Percentiles rank a stretch among this genome's conserved stretches.
Evolutionary conservation across 495 filamentous ascomycete genomes (phyloP).

Genomic region (Trichoderma gamsii): DNA sequence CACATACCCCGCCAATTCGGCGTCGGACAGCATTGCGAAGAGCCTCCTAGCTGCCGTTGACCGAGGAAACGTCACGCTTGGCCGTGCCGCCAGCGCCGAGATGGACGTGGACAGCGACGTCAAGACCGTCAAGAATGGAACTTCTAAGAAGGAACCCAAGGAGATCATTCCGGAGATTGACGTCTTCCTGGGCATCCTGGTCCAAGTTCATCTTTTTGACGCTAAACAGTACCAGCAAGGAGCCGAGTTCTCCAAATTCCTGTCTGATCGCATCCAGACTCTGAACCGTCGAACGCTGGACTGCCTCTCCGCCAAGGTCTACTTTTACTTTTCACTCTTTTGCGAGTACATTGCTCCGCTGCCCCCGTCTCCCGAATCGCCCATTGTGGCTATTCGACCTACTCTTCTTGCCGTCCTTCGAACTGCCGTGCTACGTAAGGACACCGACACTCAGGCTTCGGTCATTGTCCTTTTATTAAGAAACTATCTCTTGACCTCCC

Average conservation of each 20-base stretch:
- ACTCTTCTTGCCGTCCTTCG: constrained; percentile 81
- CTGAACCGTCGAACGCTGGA: constrained; percentile 92
- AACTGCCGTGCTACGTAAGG: constrained; percentile 90
- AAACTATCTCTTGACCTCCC: constrained; percentile 92
- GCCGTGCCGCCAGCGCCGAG: constrained; percentile 46
- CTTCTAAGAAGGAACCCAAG: constrained; percentile 54
- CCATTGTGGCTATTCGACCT: constrained; percentile 78
- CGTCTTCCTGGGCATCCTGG: constrained; percentile 81
- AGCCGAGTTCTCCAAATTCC: constrained; percentile 70
- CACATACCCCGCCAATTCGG: constrained; percentile 54
- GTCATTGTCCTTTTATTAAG: constrained; percentile 91
- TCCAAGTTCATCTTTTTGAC: constrained; percentile 86
- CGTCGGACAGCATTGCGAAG: constrained; percentile 57
- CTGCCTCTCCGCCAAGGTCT: constrained; percentile 86
- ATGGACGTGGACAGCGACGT: constrained; percentile 73
- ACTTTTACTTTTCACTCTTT: constrained; percentile 96
- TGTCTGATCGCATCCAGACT: constrained; percentile 77
- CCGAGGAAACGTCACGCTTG: constrained; percentile 55
- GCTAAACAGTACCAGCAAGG: constrained; percentile 70
- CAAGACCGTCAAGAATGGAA: constrained; percentile 38
- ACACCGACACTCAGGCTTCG: constrained; percentile 90
- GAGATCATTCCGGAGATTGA: constrained; percentile 86
- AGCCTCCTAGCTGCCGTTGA: constrained; percentile 63
- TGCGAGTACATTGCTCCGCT: constrained; percentile 80
- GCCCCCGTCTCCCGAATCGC: constrained; percentile 78